phyloP scores from a whole-genome alignment of 2,329 filamentous ascomycete genomes.

The Chrysoporthe deuterocubensis region DNA sequence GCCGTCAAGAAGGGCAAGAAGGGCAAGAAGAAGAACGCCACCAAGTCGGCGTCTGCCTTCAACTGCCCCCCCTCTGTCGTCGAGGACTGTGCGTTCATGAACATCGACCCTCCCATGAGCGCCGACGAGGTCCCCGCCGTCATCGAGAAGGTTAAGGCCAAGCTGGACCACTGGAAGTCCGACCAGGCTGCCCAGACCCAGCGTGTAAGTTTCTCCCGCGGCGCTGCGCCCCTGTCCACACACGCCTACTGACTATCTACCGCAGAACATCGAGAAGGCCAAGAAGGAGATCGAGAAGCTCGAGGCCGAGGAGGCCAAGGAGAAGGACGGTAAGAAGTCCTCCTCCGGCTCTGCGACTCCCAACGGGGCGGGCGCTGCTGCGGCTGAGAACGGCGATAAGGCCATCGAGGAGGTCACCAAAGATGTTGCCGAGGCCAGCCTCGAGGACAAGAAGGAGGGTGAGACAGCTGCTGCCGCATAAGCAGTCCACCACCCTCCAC shows the following conservation, averaged over 20 bases:
- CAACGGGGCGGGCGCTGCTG: slow-evolving; percentile 39
- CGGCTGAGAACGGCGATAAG: slow-evolving; percentile 47
- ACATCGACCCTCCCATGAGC: slow-evolving; percentile 86
- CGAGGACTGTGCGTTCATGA: slow-evolving; percentile 83
- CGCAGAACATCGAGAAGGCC: slow-evolving; percentile 92
- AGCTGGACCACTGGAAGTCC: slow-evolving; percentile 88
- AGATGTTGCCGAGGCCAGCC: slow-evolving; percentile 55
- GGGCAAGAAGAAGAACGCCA: slow-evolving; percentile 70
- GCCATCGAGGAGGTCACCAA: slow-evolving; percentile 58
- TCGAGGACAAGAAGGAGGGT: slow-evolving; percentile 55
- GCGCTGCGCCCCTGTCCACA: too few relatives aligned
- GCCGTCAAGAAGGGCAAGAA: slow-evolving; percentile 88
- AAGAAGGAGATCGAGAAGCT: slow-evolving; percentile 93
- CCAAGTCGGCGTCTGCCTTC: slow-evolving; percentile 56
- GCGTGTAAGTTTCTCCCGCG: slow-evolving; percentile 64
- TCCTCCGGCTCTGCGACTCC: slow-evolving; percentile 47
- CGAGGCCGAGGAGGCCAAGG: slow-evolving; percentile 67
- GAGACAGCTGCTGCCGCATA: slow-evolving; percentile 36
- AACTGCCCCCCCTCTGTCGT: slow-evolving; percentile 90
- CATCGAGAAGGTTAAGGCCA: slow-evolving; percentile 88
- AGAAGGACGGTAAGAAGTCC: slow-evolving; percentile 35
- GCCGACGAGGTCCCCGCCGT: slow-evolving; percentile 78
- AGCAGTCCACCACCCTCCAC: slow-evolving; percentile 5
- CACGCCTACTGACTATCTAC: slow-evolving; percentile 7
- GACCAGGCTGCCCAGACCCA: slow-evolving; percentile 90